phyloP scores from a whole-genome alignment of 2,329 filamentous ascomycete species.

The Pseudocercospora fijiensis region DNA sequence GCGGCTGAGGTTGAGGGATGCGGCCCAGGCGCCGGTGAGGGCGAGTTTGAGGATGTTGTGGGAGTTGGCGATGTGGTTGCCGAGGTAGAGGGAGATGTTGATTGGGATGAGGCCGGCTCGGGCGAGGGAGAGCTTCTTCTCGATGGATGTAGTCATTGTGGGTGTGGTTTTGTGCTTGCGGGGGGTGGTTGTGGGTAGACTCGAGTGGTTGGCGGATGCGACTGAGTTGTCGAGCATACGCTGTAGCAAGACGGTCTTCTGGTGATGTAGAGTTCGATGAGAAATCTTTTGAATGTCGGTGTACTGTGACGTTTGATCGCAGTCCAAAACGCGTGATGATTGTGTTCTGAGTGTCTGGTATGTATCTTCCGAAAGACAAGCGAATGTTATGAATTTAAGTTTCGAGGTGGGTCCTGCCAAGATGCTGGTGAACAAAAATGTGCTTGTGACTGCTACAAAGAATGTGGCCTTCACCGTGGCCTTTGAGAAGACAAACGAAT shows the following conservation, averaged over 20 bases:
- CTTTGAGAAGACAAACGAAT: background rate
- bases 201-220: background rate
- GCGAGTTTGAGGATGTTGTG: background rate
- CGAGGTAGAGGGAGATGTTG: background rate
- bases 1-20: conserved; percentile 11
- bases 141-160: background rate
- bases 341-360: background rate
- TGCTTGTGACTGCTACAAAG: background rate
- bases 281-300: background rate
- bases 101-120: background rate
- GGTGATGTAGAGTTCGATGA: background rate
- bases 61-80: background rate
- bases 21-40: conserved; percentile 11
- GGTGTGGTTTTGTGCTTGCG: background rate
- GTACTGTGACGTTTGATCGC: background rate
- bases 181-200: background rate
- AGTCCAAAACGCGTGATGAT: background rate
- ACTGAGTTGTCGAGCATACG: background rate
- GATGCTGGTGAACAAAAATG: background rate
- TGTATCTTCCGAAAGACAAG: background rate
- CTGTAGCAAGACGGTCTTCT: background rate
- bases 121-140: background rate
- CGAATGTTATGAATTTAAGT: background rate
- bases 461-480: background rate
- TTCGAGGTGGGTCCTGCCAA: background rate